Conservation (phyloP, 164 flowering plant species). For the Tinospora cordifolia region DNA sequence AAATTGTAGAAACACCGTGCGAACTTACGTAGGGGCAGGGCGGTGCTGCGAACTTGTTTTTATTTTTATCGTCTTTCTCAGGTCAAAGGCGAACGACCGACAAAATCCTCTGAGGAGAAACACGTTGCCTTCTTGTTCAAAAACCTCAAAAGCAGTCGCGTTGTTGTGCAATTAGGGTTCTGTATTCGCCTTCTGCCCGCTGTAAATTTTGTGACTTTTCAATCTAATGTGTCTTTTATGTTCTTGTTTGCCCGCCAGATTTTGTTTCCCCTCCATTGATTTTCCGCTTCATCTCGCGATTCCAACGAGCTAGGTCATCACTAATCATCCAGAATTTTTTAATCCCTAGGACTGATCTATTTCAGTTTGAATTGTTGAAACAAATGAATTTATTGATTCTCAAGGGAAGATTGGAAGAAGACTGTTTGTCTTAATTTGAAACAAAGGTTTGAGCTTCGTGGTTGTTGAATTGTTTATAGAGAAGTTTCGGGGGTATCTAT, state of each 20-base stretch:
- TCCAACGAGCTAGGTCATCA: not conserved
- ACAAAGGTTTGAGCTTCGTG: too few species aligned
- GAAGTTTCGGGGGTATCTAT: too few species aligned
- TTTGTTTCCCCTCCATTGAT: not conserved
- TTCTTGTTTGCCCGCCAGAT: not conserved
- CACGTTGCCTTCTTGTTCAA: not conserved
- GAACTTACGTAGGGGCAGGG: too few species aligned
- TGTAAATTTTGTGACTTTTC: not conserved
- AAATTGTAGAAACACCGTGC: too few species aligned
- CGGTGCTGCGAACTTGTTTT: too few species aligned
- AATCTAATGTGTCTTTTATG: not conserved
- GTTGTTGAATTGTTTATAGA: too few species aligned
- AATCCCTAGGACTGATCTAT: not conserved
- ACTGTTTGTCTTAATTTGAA: too few species aligned
- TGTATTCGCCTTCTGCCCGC: not conserved
- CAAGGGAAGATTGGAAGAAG: too few species aligned
- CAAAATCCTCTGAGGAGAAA: not conserved
- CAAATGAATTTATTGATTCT: too few species aligned
- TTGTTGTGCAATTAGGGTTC: not conserved
- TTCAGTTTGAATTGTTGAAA: not conserved
- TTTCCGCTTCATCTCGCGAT: not conserved
- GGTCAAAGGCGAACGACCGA: not conserved
- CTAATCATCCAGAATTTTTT: not conserved
- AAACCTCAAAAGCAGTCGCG: not conserved
- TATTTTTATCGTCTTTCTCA: too few species aligned